phyloP scores from a whole-genome alignment of 345 rosid genomes.

The Eucalyptus virginea region DNA sequence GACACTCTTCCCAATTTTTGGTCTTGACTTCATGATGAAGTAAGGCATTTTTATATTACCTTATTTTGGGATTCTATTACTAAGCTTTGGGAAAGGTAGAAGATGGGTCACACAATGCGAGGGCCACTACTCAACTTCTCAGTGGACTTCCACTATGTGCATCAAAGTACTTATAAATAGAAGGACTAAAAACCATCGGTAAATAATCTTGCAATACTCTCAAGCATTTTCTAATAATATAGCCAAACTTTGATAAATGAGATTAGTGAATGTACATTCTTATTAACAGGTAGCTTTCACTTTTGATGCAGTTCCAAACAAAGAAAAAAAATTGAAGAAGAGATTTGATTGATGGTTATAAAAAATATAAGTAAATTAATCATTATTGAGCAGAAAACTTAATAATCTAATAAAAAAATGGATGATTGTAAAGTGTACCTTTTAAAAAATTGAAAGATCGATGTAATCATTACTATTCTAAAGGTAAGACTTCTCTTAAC shows the following conservation, averaged over 20 bases:
- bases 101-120: too few relatives aligned
- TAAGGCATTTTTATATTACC: too few relatives aligned
- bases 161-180: neutral
- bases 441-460: too few relatives aligned
- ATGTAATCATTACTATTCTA: neutral
- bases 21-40: too few relatives aligned
- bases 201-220: too few relatives aligned
- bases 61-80: too few relatives aligned
- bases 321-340: too few relatives aligned
- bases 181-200: neutral
- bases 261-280: neutral
- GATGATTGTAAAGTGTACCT: too few relatives aligned
- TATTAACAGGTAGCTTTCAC: neutral
- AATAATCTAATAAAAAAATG: neutral
- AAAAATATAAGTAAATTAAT: neutral
- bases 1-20: too few relatives aligned
- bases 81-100: too few relatives aligned
- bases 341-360: neutral
- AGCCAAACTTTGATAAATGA: neutral
- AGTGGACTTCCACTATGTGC: neutral
- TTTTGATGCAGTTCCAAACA: neutral
- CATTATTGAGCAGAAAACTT: neutral
- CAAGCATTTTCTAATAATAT: too few relatives aligned
- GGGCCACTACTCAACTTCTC: neutral
- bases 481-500: too few relatives aligned